These are phyloP conservation scores for Globisporangium polare DNA, from an alignment of 352 stramenopile species.

Conservation along the genomic window DNA sequence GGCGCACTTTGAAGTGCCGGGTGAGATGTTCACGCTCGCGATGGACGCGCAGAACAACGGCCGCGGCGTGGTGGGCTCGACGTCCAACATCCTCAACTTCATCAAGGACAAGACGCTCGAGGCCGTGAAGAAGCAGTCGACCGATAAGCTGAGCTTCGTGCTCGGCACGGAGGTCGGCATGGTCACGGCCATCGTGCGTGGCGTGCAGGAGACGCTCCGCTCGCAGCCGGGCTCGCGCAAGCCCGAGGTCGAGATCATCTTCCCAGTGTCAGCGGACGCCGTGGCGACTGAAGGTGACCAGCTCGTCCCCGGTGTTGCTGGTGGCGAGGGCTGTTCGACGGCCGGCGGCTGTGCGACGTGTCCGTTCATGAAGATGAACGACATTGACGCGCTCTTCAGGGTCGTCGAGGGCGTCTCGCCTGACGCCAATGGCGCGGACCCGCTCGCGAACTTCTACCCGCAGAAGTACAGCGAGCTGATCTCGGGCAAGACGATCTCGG, in stretches of 20 bases:
- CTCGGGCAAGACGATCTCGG: conserved; percentile 85
- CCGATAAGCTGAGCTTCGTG: conserved; percentile 91
- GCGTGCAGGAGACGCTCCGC: conserved; percentile 84
- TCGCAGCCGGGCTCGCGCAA: conserved; percentile 41
- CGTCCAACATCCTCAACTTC: conserved; percentile 97
- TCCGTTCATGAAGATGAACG: conserved; percentile 99
- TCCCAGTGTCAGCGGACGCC: conserved; percentile 94
- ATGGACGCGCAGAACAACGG: conserved; percentile 92
- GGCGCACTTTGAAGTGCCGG: conserved; percentile 96
- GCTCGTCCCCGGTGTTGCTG: conserved; percentile 89
- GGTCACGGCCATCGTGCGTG: conserved; percentile 97
- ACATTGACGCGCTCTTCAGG: conserved; percentile 95
- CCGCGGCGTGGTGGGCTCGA: conserved; percentile 93
- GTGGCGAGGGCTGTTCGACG: conserved; percentile 95
- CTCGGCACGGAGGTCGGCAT: conserved; percentile 96
- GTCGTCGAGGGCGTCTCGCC: conserved; percentile 71
- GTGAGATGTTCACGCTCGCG: conserved; percentile 98
- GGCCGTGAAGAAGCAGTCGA: conserved; percentile 54
- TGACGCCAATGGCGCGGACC: conserved; percentile 31
- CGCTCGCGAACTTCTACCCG: conserved; percentile 86
- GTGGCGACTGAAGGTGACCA: conserved; percentile 74
- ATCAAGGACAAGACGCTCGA: conserved; percentile 94
- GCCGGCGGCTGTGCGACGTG: conserved; percentile 96
- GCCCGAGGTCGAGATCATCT: conserved; percentile 95
- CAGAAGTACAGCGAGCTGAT: conserved; percentile 92